Base-by-base conservation (phyloP, 2,329 filamentous ascomycete species). In the Trichoderma hamatum region DNA sequence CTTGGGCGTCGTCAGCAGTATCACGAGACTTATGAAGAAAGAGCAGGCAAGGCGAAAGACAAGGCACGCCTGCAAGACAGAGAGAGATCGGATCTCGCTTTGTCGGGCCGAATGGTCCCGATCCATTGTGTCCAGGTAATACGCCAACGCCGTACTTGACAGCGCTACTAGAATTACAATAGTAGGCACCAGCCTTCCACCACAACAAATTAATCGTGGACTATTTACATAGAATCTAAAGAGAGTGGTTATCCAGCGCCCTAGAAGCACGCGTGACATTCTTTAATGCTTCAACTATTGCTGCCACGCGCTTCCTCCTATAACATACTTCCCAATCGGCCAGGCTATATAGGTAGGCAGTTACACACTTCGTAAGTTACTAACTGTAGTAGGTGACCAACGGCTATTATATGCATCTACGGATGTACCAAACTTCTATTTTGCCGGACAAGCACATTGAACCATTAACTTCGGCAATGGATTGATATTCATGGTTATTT, bases 61-160 rank as follows among this genome's bases (percentile, higher is more conserved):
- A 1, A 49, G 63, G 21, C 49, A 10, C 34, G 13, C 21, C 63
- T 58, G 54, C 24, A 34, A 32, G 54, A 34, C 61, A 55, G 2
- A 51, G 39, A 66, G 52, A 39, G 56, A 68, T 56, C 66, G 66
- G 66, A 55, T 68, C 66, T 62, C 36, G 49, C 46, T 49, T 19
- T 56, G 34, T 62, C 66, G 58, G 59, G 49, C 58, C 66, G 58
- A 49, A 68, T 56, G 49, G 19, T 46, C 36, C 59, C 11, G 36
- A 43, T 56, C 26, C 21, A 24, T 16, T n/a, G 43, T 21, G 30
- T 36, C 9, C 24, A 3, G 19, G 39, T 16, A 19, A 39, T 13
- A 39, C 34, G 34, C 34, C 34, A 11, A 11, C 6, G 10, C 34
- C 34, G 34, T 39, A 39, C 34, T 5, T n/a, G 16, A 43, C 39